These are phyloP conservation scores for Paecilomyces fulvus DNA, from an alignment of 2,329 filamentous ascomycete genomes.

Conservation along the genomic window DNA sequence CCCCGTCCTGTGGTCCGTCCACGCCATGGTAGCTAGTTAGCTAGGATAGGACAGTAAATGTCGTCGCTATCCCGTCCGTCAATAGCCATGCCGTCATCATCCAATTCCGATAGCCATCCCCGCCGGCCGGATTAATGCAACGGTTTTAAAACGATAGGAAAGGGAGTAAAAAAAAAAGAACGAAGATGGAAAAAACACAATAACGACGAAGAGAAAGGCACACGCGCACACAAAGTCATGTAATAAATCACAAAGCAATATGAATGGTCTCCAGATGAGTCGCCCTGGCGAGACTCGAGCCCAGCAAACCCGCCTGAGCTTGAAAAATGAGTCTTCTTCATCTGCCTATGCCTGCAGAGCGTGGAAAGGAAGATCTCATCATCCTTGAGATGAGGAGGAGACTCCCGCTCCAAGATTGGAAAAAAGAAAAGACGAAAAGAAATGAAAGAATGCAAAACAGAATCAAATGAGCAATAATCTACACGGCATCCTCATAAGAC, in stretches of 20 bases:
- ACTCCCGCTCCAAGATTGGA: not conserved
- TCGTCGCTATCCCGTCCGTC: not conserved
- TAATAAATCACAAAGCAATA: not conserved
- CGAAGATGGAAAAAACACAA: not conserved
- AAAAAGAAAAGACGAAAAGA: not conserved
- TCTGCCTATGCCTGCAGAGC: not conserved
- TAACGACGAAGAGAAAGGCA: not conserved
- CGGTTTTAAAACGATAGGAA: not conserved
- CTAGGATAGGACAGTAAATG: not conserved
- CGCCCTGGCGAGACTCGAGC: not conserved
- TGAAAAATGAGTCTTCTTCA: not conserved
- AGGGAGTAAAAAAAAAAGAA: not conserved
- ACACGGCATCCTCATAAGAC: not conserved
- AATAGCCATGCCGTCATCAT: not conserved
- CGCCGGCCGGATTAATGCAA: not conserved
- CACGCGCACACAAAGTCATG: not conserved
- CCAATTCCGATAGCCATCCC: not conserved
- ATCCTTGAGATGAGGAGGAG: not conserved
- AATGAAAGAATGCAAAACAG: not conserved
- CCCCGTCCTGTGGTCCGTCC: not conserved
- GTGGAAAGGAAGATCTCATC: not conserved
- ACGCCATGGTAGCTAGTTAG: not conserved
- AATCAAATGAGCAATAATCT: not conserved
- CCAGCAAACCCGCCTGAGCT: not conserved
- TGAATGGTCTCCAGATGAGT: not conserved